A percentile compares a stretch with the other conserved stretches of the same genome.
Evolutionary conservation across 2,329 filamentous ascomycete genomes (phyloP).

Genomic region (Tolypocladium nubicola): DNA sequence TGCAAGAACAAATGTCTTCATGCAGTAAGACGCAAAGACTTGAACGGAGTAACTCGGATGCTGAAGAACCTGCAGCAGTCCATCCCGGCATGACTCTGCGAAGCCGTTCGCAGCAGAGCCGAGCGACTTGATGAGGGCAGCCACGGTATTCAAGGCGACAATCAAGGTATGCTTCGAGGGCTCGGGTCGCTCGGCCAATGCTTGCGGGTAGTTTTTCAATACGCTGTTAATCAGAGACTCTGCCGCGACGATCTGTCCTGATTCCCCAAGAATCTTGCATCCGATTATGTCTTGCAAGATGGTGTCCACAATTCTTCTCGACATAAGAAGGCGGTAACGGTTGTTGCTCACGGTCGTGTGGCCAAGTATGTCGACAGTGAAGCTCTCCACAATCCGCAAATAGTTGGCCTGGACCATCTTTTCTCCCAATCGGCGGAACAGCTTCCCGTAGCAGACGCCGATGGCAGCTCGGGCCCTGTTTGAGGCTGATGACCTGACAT

Average conservation of each 20-base stretch:
- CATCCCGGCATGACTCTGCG: slow-evolving; percentile 76
- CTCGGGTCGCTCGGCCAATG: slow-evolving; percentile 75
- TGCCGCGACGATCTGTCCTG: slow-evolving; percentile 74
- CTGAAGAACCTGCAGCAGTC: slow-evolving; percentile 78
- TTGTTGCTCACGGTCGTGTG: slow-evolving; percentile 69
- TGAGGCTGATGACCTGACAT: slow-evolving; percentile 65
- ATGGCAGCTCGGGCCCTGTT: slow-evolving; percentile 76
- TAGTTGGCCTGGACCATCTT: slow-evolving; percentile 78
- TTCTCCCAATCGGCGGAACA: slow-evolving; percentile 70
- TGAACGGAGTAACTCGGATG: slow-evolving; percentile 97
- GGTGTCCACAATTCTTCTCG: slow-evolving; percentile 73
- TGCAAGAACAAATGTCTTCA: slow-evolving; percentile 78
- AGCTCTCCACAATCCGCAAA: slow-evolving; percentile 65
- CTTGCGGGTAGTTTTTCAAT: slow-evolving; percentile 89
- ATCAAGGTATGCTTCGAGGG: slow-evolving; percentile 80
- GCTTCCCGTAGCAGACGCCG: slow-evolving; percentile 74
- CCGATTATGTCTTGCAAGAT: slow-evolving; percentile 79
- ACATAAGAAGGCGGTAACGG: slow-evolving; percentile 76
- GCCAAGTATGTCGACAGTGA: slow-evolving; percentile 72
- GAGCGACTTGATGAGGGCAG: slow-evolving; percentile 66
- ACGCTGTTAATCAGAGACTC: slow-evolving; percentile 76
- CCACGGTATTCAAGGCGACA: slow-evolving; percentile 66
- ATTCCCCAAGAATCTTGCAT: slow-evolving; percentile 73
- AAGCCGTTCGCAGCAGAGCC: slow-evolving; percentile 73
- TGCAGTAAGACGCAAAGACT: slow-evolving; percentile 74